Conservation (phyloP, 2,329 filamentous ascomycete species). For the Aspergillus neotritici region DNA sequence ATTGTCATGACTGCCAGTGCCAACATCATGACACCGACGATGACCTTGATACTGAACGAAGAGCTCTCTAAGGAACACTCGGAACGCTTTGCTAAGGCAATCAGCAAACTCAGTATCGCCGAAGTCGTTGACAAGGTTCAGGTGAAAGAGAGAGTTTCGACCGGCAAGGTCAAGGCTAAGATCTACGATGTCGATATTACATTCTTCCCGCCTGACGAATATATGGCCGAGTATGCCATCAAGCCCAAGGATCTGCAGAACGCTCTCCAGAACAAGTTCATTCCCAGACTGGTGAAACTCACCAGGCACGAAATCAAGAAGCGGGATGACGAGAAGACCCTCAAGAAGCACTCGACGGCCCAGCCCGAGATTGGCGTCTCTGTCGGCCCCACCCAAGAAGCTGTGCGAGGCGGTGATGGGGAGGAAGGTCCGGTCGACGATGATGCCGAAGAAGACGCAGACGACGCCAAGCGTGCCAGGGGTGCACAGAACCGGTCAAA, state of each 20-base stretch:
- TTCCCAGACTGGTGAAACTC: constrained; percentile 64
- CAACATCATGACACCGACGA: constrained; percentile 75
- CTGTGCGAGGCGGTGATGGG: constrained; percentile 41
- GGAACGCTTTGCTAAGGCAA: constrained; percentile 81
- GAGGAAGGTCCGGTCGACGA: constrained; percentile 60
- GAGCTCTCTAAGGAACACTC: constrained; percentile 64
- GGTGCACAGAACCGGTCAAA: constrained; percentile 64
- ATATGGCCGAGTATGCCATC: constrained; percentile 80
- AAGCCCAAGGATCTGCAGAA: constrained; percentile 67
- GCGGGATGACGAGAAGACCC: constrained; percentile 57
- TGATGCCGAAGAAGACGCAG: constrained; percentile 70
- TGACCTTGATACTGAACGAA: constrained; percentile 67
- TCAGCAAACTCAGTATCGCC: constrained; percentile 76
- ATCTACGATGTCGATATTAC: constrained; percentile 75
- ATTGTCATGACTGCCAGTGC: constrained; percentile 96
- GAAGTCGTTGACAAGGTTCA: constrained; percentile 76
- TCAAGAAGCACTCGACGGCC: constrained; percentile 57
- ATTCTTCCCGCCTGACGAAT: constrained; percentile 81
- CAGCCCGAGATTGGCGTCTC: constrained; percentile 70
- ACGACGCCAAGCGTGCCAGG: constrained; percentile 62
- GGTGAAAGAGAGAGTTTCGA: constrained; percentile 73
- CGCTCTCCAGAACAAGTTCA: constrained; percentile 74
- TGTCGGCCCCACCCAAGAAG: constrained; percentile 52
- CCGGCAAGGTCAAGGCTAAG: constrained; percentile 68
- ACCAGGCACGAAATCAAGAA: constrained; percentile 74